Conservation (phyloP, 2,329 filamentous ascomycete genomes). For the Didymella glomerata region DNA sequence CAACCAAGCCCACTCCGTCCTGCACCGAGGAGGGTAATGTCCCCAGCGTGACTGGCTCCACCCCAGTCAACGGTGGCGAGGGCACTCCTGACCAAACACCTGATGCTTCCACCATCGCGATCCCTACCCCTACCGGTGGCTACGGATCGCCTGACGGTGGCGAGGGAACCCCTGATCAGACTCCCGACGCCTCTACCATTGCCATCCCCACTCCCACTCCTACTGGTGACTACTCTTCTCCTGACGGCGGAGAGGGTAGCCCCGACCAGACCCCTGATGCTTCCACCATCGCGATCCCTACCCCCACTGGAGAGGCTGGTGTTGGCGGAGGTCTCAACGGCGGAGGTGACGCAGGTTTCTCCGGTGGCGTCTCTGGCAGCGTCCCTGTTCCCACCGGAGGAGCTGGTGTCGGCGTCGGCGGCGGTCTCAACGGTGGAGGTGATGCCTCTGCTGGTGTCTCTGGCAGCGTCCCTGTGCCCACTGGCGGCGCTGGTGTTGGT, state of each 20-base stretch:
- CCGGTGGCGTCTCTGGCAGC: too few species aligned
- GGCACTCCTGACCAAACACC: neutral
- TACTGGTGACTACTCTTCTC: neutral
- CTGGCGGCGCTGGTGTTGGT: neutral
- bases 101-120: neutral
- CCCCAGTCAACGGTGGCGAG: neutral
- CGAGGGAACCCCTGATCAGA: neutral
- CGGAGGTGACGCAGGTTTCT: neutral
- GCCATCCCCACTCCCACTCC: neutral
- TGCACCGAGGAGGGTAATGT: neutral
- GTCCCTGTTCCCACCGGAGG: neutral
- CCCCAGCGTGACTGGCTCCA: neutral
- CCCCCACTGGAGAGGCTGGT: neutral
- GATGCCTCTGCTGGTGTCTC: neutral
- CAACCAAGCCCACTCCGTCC: conserved; percentile 15
- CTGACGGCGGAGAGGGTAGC: neutral
- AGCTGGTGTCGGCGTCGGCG: neutral
- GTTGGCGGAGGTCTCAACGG: neutral
- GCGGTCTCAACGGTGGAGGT: neutral
- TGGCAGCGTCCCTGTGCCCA: neutral
- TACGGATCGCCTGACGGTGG: neutral
- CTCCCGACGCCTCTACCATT: neutral
- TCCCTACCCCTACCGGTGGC: neutral
- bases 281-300: neutral
- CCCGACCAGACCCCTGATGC: conserved; percentile 2